Evolutionary conservation across 345 rosid species (phyloP).

Genomic region (Eucalyptus pumila): DNA sequence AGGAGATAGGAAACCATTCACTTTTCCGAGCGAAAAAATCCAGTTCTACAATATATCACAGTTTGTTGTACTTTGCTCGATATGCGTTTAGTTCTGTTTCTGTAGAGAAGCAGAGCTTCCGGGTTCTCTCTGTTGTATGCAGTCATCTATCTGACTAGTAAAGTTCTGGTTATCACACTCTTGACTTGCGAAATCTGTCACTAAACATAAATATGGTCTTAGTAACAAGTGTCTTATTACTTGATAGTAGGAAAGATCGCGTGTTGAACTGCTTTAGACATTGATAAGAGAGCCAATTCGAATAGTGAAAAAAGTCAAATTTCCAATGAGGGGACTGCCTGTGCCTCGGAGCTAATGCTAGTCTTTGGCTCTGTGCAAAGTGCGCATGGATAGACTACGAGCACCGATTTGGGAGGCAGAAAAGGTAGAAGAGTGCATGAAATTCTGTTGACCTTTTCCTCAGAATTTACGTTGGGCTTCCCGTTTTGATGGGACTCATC

Average conservation of each 20-base stretch:
- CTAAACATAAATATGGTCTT: neutral
- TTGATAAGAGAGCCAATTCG: neutral
- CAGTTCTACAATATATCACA: neutral
- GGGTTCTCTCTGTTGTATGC: neutral
- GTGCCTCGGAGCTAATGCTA: neutral
- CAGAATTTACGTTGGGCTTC: neutral
- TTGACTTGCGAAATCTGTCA: neutral
- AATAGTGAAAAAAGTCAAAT: neutral
- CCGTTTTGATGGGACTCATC: neutral
- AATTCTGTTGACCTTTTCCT: neutral
- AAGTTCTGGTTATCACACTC: neutral
- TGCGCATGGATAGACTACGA: neutral
- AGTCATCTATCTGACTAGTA: neutral
- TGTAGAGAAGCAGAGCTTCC: neutral
- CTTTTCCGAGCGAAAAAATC: neutral
- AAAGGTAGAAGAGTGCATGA: neutral
- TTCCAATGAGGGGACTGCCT: neutral
- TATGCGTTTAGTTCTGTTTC: neutral
- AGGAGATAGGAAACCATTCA: neutral
- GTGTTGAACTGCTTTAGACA: neutral
- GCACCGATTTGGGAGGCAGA: neutral
- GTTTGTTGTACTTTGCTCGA: neutral
- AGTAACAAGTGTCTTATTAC: neutral
- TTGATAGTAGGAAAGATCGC: neutral
- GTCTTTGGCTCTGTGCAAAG: neutral